Evolutionary conservation across 2,329 filamentous ascomycete genomes (phyloP), one percentile per base, ranked within the genome.

Genomic region (Trichoderma koningiopsis): DNA sequence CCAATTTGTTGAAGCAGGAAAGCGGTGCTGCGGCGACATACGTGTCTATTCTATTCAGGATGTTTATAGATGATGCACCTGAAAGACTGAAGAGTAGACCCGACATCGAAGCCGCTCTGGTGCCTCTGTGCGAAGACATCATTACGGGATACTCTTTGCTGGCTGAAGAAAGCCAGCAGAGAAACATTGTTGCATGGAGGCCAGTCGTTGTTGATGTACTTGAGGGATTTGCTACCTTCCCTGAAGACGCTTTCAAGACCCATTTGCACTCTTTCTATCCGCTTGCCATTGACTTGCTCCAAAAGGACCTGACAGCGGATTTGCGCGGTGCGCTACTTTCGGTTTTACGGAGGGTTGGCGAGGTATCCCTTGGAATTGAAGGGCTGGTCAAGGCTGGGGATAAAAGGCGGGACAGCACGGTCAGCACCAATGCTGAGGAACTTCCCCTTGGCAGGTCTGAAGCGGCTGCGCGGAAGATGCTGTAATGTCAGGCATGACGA

Each of bases 1-100:
- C 96, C 3, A 99, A 99, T 76, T 85, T 99, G 14, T 87, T 99
- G 35, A 99, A 99, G 83, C 96, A 99, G 79, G 96, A 99, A 82
- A 93, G 89, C 71, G 95, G 96, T 52, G 92, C 91, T 68, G 96
- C 96, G 0, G 92, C 93, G 2, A 97, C 96, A 1, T 99, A 99
- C 78, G 93, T 99, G 43, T 92, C 92, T 71, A 99, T 99, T 73
- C 83, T 99, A 33, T 93, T 99, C 81, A 88, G 96, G 61, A 99
- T 99, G 96, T 99, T 97, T 80, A 92, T 93, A 59, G 96, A 99
- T 76, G 91, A 92, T 71, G 88, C 91, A 47, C 90, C 92, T 8
- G 94, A 97, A 80, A 88, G 96, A 63, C 89, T 91, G 69, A 90
- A 91, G 70, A 94, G 88, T 74, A 88, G 94, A 53, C 85, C 86